These are phyloP conservation scores for Penicillium sp. DNA, from an alignment of 2,329 filamentous ascomycete genomes.

Conservation along the genomic window DNA sequence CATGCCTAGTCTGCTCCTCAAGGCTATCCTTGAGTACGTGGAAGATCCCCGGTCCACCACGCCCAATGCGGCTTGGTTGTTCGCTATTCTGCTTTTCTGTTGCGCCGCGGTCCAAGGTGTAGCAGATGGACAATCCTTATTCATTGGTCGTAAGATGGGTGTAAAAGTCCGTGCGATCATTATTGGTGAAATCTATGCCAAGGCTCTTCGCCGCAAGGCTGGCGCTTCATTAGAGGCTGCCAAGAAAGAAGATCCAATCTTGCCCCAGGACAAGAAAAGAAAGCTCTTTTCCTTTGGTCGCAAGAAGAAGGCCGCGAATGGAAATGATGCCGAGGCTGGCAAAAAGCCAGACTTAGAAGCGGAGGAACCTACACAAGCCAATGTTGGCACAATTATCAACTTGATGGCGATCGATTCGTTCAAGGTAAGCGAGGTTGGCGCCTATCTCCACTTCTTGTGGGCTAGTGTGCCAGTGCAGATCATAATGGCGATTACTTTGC, in stretches of 20 bases:
- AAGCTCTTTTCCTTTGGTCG: constrained; percentile 57
- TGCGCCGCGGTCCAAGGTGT: constrained; percentile 79
- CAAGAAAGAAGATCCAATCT: constrained; percentile 55
- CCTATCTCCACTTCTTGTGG: constrained; percentile 94
- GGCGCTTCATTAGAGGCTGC: constrained; percentile 73
- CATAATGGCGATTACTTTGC: constrained; percentile 71
- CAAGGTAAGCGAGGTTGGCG: constrained; percentile 92
- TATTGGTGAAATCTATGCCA: constrained; percentile 95
- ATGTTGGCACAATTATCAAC: constrained; percentile 97
- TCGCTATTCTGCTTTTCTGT: constrained; percentile 83
- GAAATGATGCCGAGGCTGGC: constrained; percentile 26
- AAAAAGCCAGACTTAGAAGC: constrained; percentile 15
- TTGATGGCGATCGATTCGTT: constrained; percentile 99
- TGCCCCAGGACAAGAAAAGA: constrained; percentile 41
- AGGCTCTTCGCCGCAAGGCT: constrained; percentile 87
- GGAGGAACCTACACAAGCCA: constrained; percentile 68
- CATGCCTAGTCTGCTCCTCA: constrained; percentile 83
- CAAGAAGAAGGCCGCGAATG: constrained; percentile 47
- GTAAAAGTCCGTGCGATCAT: constrained; percentile 91
- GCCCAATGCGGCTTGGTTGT: constrained; percentile 88
- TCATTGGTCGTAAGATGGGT: constrained; percentile 91
- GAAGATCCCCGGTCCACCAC: constrained; percentile 75
- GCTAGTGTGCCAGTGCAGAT: constrained; percentile 88
- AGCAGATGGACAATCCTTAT: constrained; percentile 80
- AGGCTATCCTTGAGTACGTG: constrained; percentile 90